phyloP scores from a whole-genome alignment of 176 grass and related monocot species.

The Bonia amplexicaulis region DNA sequence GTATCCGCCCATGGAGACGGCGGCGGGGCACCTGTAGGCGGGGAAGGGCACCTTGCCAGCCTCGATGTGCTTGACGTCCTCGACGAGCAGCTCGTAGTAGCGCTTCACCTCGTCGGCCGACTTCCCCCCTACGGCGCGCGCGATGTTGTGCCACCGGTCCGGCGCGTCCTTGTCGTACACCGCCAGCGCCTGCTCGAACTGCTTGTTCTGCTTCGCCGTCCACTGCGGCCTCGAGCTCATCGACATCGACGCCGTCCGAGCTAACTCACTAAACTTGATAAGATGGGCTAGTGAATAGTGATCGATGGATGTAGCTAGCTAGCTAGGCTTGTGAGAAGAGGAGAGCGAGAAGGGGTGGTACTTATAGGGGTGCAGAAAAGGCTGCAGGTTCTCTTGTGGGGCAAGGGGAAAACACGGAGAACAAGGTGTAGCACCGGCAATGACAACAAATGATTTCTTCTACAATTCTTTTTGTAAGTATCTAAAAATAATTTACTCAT shows the following conservation, averaged over 20 bases:
- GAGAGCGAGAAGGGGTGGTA: not conserved
- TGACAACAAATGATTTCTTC: too few relatives aligned
- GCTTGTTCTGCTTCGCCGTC: constrained; percentile 60
- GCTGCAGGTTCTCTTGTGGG: constrained; percentile 2
- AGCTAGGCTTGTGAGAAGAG: not conserved
- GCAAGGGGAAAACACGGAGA: not conserved
- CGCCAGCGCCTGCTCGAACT: constrained; percentile 66
- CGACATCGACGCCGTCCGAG: constrained; percentile 51
- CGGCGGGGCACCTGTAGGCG: constrained; percentile 30
- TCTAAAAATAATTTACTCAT: too few relatives aligned
- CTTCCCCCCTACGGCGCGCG: constrained; percentile 53
- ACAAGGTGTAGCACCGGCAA: not conserved
- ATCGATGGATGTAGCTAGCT: not conserved
- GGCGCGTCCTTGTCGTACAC: constrained; percentile 57
- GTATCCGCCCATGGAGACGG: constrained; percentile 17
- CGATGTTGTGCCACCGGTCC: constrained; percentile 70
- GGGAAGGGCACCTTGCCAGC: constrained; percentile 51
- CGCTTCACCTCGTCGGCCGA: constrained; percentile 56
- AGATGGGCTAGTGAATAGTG: not conserved
- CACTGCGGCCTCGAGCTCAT: constrained; percentile 38
- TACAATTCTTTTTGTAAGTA: too few relatives aligned
- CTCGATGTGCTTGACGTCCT: constrained; percentile 62
- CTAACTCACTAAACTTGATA: not conserved
- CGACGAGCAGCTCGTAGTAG: constrained; percentile 53
- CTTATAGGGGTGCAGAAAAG: constrained; percentile 24